Conservation (phyloP, 495 filamentous ascomycete genomes). For the Neurospora intermedia region DNA sequence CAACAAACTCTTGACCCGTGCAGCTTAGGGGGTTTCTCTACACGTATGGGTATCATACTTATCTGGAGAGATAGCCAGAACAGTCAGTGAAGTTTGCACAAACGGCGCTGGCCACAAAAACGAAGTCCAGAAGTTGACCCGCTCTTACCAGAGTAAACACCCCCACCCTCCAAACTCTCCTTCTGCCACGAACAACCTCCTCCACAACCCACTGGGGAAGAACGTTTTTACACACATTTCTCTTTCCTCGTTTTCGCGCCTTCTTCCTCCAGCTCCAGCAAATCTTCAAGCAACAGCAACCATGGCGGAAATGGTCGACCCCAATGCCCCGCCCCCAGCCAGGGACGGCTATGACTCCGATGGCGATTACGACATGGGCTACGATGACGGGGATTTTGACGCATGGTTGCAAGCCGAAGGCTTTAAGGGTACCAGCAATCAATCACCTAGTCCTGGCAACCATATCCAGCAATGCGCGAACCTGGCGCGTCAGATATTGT, state of each 20-base stretch:
- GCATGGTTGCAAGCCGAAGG: not conserved
- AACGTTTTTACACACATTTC: not conserved
- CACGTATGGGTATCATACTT: not conserved
- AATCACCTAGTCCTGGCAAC: not conserved
- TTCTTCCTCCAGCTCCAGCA: not conserved
- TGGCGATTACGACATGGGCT: not conserved
- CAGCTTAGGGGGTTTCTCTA: not conserved
- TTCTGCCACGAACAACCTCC: not conserved
- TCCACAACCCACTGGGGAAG: not conserved
- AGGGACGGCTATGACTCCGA: not conserved
- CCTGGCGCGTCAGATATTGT: not conserved
- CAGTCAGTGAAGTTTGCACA: not conserved
- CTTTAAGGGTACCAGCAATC: not conserved
- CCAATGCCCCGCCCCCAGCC: not conserved
- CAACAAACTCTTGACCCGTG: not conserved
- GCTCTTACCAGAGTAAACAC: not conserved
- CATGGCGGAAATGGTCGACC: not conserved
- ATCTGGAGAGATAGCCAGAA: not conserved
- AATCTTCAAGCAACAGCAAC: not conserved
- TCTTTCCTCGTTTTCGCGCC: not conserved
- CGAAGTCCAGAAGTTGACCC: not conserved
- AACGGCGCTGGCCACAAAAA: not conserved
- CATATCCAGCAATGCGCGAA: not conserved
- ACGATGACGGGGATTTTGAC: not conserved
- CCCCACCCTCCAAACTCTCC: not conserved